Conservation (phyloP, 805 yeast genomes). For the Sporopachydermia quercuum region DNA sequence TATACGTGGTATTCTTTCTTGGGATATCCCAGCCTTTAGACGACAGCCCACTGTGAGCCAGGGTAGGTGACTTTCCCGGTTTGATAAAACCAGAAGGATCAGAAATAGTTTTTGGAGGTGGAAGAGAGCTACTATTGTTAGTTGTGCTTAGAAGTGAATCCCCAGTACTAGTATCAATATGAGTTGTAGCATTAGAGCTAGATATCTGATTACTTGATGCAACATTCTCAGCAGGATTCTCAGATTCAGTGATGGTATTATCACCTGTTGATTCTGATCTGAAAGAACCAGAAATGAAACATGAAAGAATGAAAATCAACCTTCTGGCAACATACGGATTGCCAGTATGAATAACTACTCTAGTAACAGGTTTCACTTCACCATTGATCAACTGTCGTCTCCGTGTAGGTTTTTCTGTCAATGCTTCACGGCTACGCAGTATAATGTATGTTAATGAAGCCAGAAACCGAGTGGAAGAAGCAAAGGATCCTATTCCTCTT, state of each 20-base stretch:
- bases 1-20: not conserved
- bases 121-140: not conserved
- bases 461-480: not conserved
- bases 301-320: conserved; percentile 1
- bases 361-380: not conserved
- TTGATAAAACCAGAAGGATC: not conserved
- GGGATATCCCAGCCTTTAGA: not conserved
- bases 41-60: not conserved
- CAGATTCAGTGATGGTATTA: not conserved
- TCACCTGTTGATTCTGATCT: not conserved
- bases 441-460: not conserved
- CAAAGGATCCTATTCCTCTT: too few species aligned
- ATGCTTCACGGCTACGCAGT: not conserved
- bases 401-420: not conserved
- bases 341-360: conserved; percentile 3
- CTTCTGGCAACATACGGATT: conserved; percentile 1
- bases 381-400: not conserved
- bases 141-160: conserved; percentile 1
- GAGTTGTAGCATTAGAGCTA: too few species aligned
- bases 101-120: not conserved
- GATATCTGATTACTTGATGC: not conserved
- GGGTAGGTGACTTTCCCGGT: not conserved
- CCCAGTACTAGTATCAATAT: too few species aligned
- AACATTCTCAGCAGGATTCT: not conserved
- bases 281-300: not conserved